Evolutionary conservation across 495 filamentous ascomycete genomes (phyloP).

Genomic region (Poronia punctata): DNA sequence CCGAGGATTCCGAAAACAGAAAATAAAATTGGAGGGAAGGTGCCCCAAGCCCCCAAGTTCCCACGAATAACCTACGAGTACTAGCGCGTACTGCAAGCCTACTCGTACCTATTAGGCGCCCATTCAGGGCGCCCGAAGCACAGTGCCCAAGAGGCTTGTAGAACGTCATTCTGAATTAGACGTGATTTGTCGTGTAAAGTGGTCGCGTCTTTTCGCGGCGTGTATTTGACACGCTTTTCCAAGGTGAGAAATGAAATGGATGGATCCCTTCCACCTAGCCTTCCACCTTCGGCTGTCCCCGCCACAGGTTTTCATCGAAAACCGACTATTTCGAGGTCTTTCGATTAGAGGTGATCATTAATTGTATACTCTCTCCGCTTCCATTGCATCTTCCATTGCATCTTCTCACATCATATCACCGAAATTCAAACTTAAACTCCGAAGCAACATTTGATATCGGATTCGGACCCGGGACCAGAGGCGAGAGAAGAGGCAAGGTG

Average conservation of each 20-base stretch:
- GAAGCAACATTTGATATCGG: too few species aligned
- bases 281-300: slow-evolving; percentile 1
- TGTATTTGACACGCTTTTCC: slow-evolving; percentile 14
- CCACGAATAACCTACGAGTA: too few species aligned
- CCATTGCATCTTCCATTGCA: too few species aligned
- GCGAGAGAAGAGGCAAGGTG: slow-evolving; percentile 2
- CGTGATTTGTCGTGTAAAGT: slow-evolving; percentile 10
- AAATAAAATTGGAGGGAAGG: too few species aligned
- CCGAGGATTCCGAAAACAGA: too few species aligned
- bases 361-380: slow-evolving; percentile 1
- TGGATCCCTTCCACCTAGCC: neutral
- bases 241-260: neutral
- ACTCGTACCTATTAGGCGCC: too few species aligned
- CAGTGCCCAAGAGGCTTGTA: too few species aligned
- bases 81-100: too few species aligned
- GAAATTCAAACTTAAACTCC: neutral
- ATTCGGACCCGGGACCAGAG: neutral
- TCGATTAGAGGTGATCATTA: neutral
- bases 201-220: slow-evolving; percentile 26
- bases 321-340: too few species aligned
- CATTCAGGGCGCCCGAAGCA: too few species aligned
- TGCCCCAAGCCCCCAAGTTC: too few species aligned
- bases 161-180: slow-evolving; percentile 5
- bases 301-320: slow-evolving; percentile 5
- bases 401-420: neutral